phyloP scores from a whole-genome alignment of 495 filamentous ascomycete species.

The Aspergillus sparsus region DNA sequence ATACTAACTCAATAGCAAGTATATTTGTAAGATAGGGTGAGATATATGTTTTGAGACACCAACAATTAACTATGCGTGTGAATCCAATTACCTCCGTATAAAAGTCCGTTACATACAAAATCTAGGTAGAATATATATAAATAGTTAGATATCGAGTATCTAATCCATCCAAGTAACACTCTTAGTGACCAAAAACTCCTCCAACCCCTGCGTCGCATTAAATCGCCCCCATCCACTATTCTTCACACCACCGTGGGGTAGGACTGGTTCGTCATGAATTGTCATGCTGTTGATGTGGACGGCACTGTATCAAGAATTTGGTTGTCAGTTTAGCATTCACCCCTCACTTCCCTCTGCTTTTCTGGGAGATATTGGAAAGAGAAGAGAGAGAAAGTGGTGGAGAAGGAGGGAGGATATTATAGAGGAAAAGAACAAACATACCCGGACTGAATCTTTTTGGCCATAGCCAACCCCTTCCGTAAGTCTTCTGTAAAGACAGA shows the following conservation, averaged over 20 bases:
- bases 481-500: constrained; percentile 51
- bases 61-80: no score
- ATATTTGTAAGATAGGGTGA: no score
- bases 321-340: not conserved
- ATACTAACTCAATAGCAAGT: no score
- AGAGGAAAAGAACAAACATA: constrained; percentile 22
- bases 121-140: not conserved
- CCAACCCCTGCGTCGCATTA: constrained; percentile 53
- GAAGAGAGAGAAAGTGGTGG: not conserved
- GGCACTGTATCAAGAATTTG: constrained; percentile 38
- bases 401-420: not conserved
- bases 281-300: constrained; percentile 91
- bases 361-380: not conserved
- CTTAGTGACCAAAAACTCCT: constrained; percentile 82
- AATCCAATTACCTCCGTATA: no score
- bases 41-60: no score
- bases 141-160: not conserved
- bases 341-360: not conserved
- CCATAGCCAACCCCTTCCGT: constrained; percentile 43
- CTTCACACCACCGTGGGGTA: constrained; percentile 87
- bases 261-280: constrained; percentile 75
- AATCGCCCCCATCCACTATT: constrained; percentile 76
- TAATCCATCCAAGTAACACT: constrained; percentile 70
- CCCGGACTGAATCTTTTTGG: constrained; percentile 49
- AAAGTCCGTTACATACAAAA: no score